phyloP scores from a whole-genome alignment of 805 yeast genomes.

The Zygosaccharomyces kombuchaensis region DNA sequence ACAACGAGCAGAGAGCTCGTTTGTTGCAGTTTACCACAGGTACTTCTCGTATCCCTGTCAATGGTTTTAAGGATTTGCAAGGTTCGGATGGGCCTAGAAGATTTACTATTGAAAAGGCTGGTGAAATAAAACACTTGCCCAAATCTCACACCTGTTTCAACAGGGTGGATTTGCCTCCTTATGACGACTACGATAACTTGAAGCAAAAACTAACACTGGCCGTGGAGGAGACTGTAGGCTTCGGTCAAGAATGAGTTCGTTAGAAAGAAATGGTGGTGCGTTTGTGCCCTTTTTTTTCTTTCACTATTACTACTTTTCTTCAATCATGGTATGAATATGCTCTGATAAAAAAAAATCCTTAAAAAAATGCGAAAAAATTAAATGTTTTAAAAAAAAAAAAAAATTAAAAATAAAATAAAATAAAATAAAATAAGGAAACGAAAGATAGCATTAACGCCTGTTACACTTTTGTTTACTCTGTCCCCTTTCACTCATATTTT shows the following conservation, averaged over 20 bases:
- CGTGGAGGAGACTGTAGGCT: conserved; percentile 98
- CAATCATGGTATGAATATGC: background rate
- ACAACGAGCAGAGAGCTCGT: conserved; percentile 93
- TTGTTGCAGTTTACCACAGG: conserved; percentile 96
- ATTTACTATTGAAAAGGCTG: conserved; percentile 97
- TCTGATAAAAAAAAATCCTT: background rate
- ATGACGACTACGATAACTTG: conserved; percentile 74
- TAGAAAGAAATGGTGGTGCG: background rate
- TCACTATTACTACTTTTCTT: background rate
- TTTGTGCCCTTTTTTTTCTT: background rate
- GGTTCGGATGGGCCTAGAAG: conserved; percentile 99
- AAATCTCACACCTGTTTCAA: conserved; percentile 98
- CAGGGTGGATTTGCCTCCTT: conserved; percentile 96
- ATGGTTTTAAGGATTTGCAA: conserved; percentile 97
- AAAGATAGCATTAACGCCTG: background rate
- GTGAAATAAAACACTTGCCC: conserved; percentile 87
- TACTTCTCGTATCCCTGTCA: conserved; percentile 97
- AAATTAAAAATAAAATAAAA: background rate
- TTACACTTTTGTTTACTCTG: background rate
- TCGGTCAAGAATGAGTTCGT: conserved; percentile 78
- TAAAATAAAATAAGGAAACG: background rate
- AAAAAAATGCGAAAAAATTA: background rate
- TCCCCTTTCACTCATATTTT: background rate
- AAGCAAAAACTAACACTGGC: conserved; percentile 91
- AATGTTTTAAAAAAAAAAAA: background rate